Evolutionary conservation across 2,329 filamentous ascomycete genomes (phyloP), one percentile per base, ranked within the genome.

Genomic region (Cladophialophora yegresii): DNA sequence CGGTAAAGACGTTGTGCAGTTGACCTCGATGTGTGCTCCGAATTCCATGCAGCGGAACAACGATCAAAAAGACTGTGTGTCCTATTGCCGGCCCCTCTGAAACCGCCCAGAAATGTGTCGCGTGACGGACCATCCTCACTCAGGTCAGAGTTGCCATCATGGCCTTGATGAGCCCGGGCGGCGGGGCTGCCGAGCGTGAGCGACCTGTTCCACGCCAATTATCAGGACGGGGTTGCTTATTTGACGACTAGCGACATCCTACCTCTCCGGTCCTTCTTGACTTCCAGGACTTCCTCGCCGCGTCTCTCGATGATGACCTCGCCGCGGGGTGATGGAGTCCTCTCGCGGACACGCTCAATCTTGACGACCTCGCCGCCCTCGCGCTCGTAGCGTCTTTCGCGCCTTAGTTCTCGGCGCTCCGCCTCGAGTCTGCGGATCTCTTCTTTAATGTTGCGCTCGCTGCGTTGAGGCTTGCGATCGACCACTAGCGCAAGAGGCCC

Each of bases 221-320:
- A 59, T 60, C 62, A 64, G 55, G 62, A 60, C 55, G 32, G 28
- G 59, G 40, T 54, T 54, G 57, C 61, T 67, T 50, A 65, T 62
- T 63, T 69, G 53, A 67, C 67, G 61, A 78, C 70, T 69, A 75
- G 67, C 62, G 71, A 70, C 87, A 95, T 88, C 90, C 89, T 95
- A 96, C 93, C 92, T 92, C 91, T 95, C 83, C 89, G 89, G 80
- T 97, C 92, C 83, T 90, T 92, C 80, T 92, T 90, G 72, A 96
- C 87, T 67, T 82, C 78, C 4, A 80, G 72, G 5, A 87, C 77
- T 64, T 87, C 84, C 57, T 83, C 78, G 45, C 77, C 76, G 71
- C 80, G 69, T 45, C 71, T 67, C 36, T 74, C 67, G 49, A 75
- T 74, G 65, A 77, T 74, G 20, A 76, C 72, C 53, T 76, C 73